Percentiles rank a stretch among this genome's conserved stretches.
Evolutionary conservation across 164 flowering plant species (phyloP).

Genomic region (Nymphaea colorata): DNA sequence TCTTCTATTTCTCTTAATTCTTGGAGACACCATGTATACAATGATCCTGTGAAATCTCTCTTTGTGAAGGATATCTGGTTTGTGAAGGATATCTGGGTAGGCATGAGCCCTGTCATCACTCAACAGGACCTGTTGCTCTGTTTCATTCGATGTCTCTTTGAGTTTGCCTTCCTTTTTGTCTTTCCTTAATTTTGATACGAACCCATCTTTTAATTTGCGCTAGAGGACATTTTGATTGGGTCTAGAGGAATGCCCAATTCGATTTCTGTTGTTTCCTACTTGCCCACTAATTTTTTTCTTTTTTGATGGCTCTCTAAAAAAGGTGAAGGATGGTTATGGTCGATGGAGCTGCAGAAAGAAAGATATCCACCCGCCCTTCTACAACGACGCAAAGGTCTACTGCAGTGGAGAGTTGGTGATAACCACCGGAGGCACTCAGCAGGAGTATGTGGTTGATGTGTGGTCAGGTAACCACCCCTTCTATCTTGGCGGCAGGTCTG

Average conservation of each 20-base stretch:
- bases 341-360: conserved; percentile 58
- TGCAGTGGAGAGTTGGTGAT: conserved; percentile 77
- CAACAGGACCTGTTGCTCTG: too few relatives aligned
- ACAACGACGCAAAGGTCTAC: conserved; percentile 66
- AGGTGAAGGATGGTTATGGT: conserved; percentile 3
- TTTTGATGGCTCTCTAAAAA: background rate
- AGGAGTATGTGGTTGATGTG: conserved; percentile 78
- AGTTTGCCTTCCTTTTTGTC: too few relatives aligned
- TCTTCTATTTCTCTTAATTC: too few relatives aligned
- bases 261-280: background rate
- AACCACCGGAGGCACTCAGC: conserved; percentile 80
- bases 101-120: too few relatives aligned
- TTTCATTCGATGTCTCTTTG: too few relatives aligned
- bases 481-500: conserved; percentile 56
- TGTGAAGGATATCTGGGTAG: too few relatives aligned
- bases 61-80: too few relatives aligned
- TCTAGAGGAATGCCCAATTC: background rate
- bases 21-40: too few relatives aligned
- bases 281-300: background rate
- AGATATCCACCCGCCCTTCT: conserved; percentile 65
- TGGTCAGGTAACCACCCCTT: conserved; percentile 94
- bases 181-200: background rate
- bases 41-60: too few relatives aligned
- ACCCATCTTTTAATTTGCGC: background rate
- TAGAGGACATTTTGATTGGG: background rate